Conservation (phyloP, 306 rosid genomes). For the Pyrus pyrifolia region DNA sequence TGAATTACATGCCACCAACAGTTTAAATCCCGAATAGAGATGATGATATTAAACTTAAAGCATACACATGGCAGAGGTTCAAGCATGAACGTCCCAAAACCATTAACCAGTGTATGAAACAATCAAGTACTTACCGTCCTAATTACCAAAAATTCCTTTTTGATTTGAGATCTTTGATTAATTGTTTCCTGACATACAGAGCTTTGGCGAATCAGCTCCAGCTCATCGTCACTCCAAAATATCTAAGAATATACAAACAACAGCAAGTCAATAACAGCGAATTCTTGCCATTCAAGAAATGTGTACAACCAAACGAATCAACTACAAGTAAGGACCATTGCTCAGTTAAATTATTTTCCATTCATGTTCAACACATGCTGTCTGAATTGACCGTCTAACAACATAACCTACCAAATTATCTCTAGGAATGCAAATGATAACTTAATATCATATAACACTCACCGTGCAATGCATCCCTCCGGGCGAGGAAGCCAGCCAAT, state of each 20-base stretch:
- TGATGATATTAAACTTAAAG: background rate
- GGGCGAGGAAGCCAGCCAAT: constrained; percentile 50
- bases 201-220: too few species aligned
- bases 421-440: background rate
- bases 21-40: background rate
- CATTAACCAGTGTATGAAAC: background rate
- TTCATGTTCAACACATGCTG: too few species aligned
- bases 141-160: too few species aligned
- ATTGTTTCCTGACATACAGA: too few species aligned
- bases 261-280: background rate
- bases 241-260: too few species aligned
- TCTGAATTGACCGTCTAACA: background rate
- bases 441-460: constrained; percentile 17
- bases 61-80: background rate
- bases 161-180: too few species aligned
- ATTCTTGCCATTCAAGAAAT: background rate
- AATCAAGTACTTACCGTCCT: too few species aligned
- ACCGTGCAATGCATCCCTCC: constrained; percentile 54
- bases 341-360: background rate
- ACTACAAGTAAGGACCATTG: background rate
- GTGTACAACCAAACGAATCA: background rate
- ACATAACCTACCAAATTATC: background rate
- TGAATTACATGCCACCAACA: background rate
- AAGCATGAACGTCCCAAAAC: background rate
- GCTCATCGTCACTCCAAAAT: too few species aligned